Base-by-base conservation (phyloP, 176 grass and related monocot species). In the Phoenix roebelenii region DNA sequence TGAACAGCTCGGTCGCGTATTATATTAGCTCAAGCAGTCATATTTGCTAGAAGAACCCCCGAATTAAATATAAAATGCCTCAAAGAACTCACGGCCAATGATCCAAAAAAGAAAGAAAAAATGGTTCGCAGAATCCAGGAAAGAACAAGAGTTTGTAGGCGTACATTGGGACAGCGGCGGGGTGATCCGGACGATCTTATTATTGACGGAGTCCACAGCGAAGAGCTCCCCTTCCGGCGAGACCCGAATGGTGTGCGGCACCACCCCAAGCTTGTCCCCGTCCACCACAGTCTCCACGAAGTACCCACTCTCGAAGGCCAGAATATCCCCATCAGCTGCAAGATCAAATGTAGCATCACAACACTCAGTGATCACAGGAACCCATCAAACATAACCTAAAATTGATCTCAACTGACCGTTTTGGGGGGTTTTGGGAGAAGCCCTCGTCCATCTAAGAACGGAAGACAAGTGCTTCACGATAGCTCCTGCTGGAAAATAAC, bases 231-330 rank as follows among this genome's bases (percentile, higher is more conserved):
- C 86, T 16, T 84, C 79, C 3, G 83, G 87, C 25, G 93, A 97
- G 57, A 97, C 84, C 64, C 93, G 82, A 70, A 97, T 83, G 52
- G 87, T 91, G 78, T 97, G 81, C 0, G 93, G 93, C 15, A 82
- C 84, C 63, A 95, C 79, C 49, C 90, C 93, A 16, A 97, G 78
- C 64, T 88, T 88, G 73, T 91, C 81, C 18, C 93, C 93, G 52
- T 97, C 93, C 48, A 91, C 87, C 28, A 97, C 79, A 1, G 93
- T 97, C 78, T 97, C 93, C 55, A 97, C 93, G 69, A 86, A 88
- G 77, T 91, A 97, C 29, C 93, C 87, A 22, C 71, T 85, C 76
- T 91, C 93, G 60, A 88, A 97, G 56, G 88, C 73, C 44, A 92
- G 66, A 49, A 88, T 70, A 48, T 82, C 76, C 48, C 67, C 93